Evolutionary conservation across 208 protist species (phyloP).

Genomic region (Strigomonas culicis): DNA sequence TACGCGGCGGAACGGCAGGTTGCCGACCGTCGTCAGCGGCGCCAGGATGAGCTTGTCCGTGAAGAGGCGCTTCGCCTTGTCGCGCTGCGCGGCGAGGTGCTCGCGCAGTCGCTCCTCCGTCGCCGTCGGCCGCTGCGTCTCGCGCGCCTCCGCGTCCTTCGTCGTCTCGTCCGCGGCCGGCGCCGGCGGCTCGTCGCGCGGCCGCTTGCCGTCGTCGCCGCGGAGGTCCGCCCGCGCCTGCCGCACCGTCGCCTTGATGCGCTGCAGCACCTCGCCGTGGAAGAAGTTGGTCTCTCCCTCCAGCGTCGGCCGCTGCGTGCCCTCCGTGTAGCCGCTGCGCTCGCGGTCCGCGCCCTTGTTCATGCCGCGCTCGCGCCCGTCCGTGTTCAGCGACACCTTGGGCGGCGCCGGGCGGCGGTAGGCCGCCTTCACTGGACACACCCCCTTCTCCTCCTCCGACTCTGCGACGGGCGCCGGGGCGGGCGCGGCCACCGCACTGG

Average conservation of each 20-base stretch:
- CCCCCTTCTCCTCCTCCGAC: constrained; percentile 22
- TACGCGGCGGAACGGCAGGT: constrained; percentile 95
- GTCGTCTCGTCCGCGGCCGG: constrained; percentile 11
- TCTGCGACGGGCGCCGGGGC: too few relatives aligned
- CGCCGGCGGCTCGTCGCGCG: background rate
- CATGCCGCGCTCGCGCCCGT: constrained; percentile 72
- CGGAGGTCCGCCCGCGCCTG: constrained; percentile 13
- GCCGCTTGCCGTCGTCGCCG: background rate
- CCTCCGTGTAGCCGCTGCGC: constrained; percentile 35
- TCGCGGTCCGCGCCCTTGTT: constrained; percentile 69
- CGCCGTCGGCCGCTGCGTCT: constrained; percentile 2
- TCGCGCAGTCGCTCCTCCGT: constrained; percentile 46
- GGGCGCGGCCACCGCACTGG: too few relatives aligned
- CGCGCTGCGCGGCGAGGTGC: constrained; percentile 18
- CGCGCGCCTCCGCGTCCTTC: constrained; percentile 20
- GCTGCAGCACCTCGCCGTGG: constrained; percentile 39
- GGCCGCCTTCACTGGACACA: constrained; percentile 60
- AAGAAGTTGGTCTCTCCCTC: constrained; percentile 81
- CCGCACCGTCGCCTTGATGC: constrained; percentile 54
- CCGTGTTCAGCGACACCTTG: constrained; percentile 50
- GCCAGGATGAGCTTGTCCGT: constrained; percentile 92
- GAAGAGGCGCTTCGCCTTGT: constrained; percentile 60
- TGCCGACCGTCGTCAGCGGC: constrained; percentile 97
- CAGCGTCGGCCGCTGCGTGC: constrained; percentile 59
- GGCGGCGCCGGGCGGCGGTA: constrained; percentile 55